Conservation (phyloP, 257 asterid genomes). For the Nicotiana noctiflora region DNA sequence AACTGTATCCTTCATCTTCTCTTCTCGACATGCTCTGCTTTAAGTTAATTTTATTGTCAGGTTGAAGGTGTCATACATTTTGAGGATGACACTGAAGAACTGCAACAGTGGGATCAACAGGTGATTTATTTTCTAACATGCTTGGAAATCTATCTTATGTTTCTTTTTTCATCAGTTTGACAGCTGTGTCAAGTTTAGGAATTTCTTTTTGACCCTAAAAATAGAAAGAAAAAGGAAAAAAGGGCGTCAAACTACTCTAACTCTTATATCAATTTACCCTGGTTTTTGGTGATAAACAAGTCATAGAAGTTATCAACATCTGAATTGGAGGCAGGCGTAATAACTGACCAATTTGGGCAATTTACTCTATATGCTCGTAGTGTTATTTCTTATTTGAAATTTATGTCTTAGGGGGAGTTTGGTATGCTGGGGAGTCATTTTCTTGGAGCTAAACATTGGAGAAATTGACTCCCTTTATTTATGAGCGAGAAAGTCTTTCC, state of each 20-base stretch:
- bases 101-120: constrained; percentile 99
- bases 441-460: neutral
- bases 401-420: neutral
- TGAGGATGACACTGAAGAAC: constrained; percentile 90
- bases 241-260: neutral
- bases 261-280: neutral
- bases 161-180: neutral
- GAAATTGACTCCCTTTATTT: neutral
- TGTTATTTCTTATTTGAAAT: neutral
- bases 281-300: neutral
- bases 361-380: neutral
- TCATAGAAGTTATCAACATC: neutral
- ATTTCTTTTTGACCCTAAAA: neutral
- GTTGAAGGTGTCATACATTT: constrained; percentile 95
- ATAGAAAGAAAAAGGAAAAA: neutral
- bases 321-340: neutral
- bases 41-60: constrained; percentile 28
- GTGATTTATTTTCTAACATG: constrained; percentile 25
- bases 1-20: neutral
- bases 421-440: neutral
- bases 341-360: neutral
- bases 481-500: neutral
- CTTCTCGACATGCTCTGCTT: neutral
- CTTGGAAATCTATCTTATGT: neutral
- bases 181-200: neutral